Conservation (phyloP, 202 grass and related monocot species). For the Zizania palustris region DNA sequence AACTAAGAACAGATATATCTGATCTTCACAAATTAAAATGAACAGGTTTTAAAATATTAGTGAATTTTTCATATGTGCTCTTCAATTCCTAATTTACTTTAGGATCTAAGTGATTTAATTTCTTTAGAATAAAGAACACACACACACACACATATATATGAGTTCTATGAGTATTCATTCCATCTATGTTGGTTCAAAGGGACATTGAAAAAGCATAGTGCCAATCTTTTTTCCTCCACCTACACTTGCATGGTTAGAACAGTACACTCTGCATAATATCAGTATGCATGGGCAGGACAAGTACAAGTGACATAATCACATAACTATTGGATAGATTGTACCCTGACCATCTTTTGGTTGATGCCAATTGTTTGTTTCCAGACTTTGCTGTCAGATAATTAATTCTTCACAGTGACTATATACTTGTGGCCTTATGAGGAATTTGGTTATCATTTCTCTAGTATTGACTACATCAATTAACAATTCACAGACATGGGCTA, state of each 20-base stretch:
- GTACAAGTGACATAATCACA: neutral
- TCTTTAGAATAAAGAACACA: neutral
- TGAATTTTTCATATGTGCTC: neutral
- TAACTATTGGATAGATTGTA: neutral
- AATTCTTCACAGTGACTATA: slow-evolving; percentile 1
- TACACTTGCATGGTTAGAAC: slow-evolving; percentile 31
- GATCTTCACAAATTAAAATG: neutral
- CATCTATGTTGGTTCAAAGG: neutral
- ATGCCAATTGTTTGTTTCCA: slow-evolving; percentile 15
- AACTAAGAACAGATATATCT: neutral
- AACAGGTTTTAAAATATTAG: neutral
- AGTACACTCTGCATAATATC: neutral
- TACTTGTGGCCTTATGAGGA: neutral
- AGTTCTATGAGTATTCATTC: neutral
- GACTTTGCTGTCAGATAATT: slow-evolving; percentile 32
- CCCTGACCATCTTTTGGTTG: neutral
- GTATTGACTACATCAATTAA: neutral
- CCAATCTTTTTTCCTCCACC: neutral
- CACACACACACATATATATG: neutral
- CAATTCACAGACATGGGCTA: neutral
- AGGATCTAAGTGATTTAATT: neutral
- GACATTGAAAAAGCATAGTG: neutral
- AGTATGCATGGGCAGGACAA: neutral
- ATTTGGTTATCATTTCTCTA: neutral
- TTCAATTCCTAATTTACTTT: neutral